Conservation (phyloP, 2,329 filamentous ascomycete genomes). For the Fusarium miscanthi region DNA sequence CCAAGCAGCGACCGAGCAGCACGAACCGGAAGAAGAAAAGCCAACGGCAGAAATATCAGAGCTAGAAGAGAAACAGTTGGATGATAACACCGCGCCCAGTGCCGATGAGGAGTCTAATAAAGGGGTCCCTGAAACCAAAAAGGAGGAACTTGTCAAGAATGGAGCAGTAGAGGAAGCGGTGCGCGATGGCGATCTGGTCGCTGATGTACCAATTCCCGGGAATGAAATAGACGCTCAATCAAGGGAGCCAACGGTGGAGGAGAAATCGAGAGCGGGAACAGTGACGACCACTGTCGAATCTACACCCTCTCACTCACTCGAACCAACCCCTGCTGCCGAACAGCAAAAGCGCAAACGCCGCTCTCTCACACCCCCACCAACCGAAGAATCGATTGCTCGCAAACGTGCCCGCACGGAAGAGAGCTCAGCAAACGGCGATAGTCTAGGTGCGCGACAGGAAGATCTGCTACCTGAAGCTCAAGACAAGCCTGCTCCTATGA, state of each 20-base stretch:
- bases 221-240: constrained; percentile 21
- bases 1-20: constrained; percentile 7
- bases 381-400: constrained; percentile 61
- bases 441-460: constrained; percentile 21
- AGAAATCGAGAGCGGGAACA: constrained; percentile 21
- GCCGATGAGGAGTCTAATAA: constrained; percentile 11
- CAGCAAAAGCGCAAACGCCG: constrained; percentile 74
- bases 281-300: constrained; percentile 20
- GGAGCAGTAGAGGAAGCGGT: constrained; percentile 9
- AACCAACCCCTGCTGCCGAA: constrained; percentile 29
- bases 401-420: constrained; percentile 65
- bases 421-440: constrained; percentile 18
- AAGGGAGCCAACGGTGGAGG: constrained; percentile 8
- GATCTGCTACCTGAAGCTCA: constrained; percentile 7
- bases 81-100: not conserved
- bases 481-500: constrained; percentile 28
- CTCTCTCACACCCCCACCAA: constrained; percentile 70
- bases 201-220: constrained; percentile 10
- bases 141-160: constrained; percentile 17
- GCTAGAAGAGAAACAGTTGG: not conserved
- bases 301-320: constrained; percentile 14
- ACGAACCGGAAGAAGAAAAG: constrained; percentile 11
- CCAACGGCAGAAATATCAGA: constrained; percentile 1
- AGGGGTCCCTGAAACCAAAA: constrained; percentile 3
- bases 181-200: not conserved